phyloP scores from a whole-genome alignment of 306 rosid species.

The Canavalia gladiata region DNA sequence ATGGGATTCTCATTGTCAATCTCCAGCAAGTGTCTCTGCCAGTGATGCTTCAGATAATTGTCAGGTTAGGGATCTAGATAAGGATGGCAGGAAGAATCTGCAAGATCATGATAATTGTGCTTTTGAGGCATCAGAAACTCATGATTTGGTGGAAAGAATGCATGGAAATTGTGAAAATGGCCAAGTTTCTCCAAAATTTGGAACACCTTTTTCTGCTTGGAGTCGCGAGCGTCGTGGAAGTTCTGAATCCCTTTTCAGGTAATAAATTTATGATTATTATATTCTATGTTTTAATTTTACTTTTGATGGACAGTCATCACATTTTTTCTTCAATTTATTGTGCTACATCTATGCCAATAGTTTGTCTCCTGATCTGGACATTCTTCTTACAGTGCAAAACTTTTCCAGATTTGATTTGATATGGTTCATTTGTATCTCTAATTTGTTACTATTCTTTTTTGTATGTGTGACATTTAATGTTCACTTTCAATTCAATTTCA shows the following conservation, averaged over 20 bases:
- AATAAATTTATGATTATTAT: slow-evolving; percentile 49
- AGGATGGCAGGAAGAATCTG: slow-evolving; percentile 61
- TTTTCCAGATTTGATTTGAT: slow-evolving; percentile 11
- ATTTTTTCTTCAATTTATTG: slow-evolving; percentile 11
- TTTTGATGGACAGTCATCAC: slow-evolving; percentile 34
- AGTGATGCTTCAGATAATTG: slow-evolving; percentile 75
- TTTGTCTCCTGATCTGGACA: slow-evolving; percentile 33
- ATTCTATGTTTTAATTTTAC: slow-evolving; percentile 21
- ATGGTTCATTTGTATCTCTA: slow-evolving; percentile 24
- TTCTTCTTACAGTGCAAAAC: slow-evolving; percentile 12
- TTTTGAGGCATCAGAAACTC: slow-evolving; percentile 61
- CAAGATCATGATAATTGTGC: slow-evolving; percentile 58
- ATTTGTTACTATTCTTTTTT: slow-evolving; percentile 13
- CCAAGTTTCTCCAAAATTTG: slow-evolving; percentile 65
- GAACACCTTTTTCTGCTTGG: slow-evolving; percentile 56
- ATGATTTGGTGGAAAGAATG: slow-evolving; percentile 59
- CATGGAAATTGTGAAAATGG: slow-evolving; percentile 59
- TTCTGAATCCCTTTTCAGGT: slow-evolving; percentile 87
- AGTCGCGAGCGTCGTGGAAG: slow-evolving; percentile 69
- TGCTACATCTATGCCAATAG: slow-evolving; percentile 35
- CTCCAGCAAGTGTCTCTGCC: slow-evolving; percentile 70
- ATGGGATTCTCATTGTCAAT: slow-evolving; percentile 64
- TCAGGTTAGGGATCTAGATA: slow-evolving; percentile 66
- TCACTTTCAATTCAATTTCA: slow-evolving; percentile 46
- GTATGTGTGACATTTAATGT: slow-evolving; percentile 25